Base-by-base conservation (phyloP, 2,329 filamentous ascomycete genomes). In the Didymella lethalis region DNA sequence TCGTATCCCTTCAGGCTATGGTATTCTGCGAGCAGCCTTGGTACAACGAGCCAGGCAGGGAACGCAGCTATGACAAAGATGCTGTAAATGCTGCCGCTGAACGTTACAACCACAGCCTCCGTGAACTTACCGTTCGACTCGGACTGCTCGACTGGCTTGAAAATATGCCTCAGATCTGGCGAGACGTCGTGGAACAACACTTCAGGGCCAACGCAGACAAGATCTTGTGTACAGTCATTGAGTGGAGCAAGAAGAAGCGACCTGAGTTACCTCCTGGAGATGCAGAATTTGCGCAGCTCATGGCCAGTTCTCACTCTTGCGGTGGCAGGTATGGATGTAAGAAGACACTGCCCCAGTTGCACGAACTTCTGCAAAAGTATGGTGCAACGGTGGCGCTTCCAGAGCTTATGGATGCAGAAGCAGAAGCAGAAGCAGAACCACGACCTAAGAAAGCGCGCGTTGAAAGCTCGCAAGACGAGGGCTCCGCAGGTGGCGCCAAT, bases 1-100 rank as follows among this genome's bases (percentile, higher is more conserved):
- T 84, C 11, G 78, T 86, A n/a, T 84, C 82, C 28, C 83, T 87
- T 50, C 85, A 87, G 64, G 78, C 79, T 29, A 85, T 87, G 84
- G 81, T 87, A 20, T 78, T 87, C 47, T 84, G 80, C 62, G 80
- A 82, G 16, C 64, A 84, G 48, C 85, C 85, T 1, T 83, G 76
- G 68, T 82, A 80, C 75, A 87, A 86, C 66, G 84, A 87, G 68
- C 85, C 85, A 0, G 81, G 79, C 2, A 50, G 62, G 12, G 69
- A 73, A 12, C 76, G 23, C 25, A 44, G 28, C 7, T 61, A 62
- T 26, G 26, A 36, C 2, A 12, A 11, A 12, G 26, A 41, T 11
- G 3, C 11, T 57, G 32, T 44, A 18, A n/a, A 48, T 38, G 31
- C 6, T 18, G 56, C n/a, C 23, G 69, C 69, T 7, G 59, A 63